Evolutionary conservation across 768 basidiomycete genomes (phyloP), one percentile per base, ranked within the genome.

Genomic region (Phlegmacium glaucopus): DNA sequence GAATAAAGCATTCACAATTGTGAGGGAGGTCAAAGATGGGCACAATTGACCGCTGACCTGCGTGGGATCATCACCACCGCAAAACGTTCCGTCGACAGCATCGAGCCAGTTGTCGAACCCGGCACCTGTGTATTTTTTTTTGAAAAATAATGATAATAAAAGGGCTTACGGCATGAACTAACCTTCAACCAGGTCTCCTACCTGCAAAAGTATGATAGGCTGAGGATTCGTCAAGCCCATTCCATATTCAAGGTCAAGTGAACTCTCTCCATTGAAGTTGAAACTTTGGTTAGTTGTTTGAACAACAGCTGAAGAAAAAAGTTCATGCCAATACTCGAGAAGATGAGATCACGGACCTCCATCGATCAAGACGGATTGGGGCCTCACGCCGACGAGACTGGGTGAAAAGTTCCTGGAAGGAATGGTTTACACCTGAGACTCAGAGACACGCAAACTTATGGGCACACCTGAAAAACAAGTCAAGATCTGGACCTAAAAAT

Each of bases 201-300:
- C 69, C 48, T 77, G 75, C 28, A 73, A 72, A 42, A 77, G 61
- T 1, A 67, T 72, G 8, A 76, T 66, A 10, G 53, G 50, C 47
- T 74, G 74, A 1, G 62, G 58, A 13, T 56, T 62, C 6, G 66
- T 67, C 13, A 82, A 64, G 8, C 67, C 62, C 78, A 82, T 78
- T 17, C 70, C 72, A 47, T 79, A 82, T 61, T 81, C 66, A 11
- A 83, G 66, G 59, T 82, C 81, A n/a, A 83, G 69, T 49, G 79
- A 66, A 18, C 77, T 75, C 56, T 83, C 80, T 48, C 73, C 79
- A 49, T 79, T 80, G 58, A 66, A 67, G 8, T 66, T 51, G 52
- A 79, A 77, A 37, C 72, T 66, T 51, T 60, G 53, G 17, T 66
- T 43, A 5, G 47, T 47, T 6, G 70, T 70, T 56, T 81, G 78